Evolutionary conservation across 441 rosid genomes (phyloP).

Genomic region (Oxalis stricta): DNA sequence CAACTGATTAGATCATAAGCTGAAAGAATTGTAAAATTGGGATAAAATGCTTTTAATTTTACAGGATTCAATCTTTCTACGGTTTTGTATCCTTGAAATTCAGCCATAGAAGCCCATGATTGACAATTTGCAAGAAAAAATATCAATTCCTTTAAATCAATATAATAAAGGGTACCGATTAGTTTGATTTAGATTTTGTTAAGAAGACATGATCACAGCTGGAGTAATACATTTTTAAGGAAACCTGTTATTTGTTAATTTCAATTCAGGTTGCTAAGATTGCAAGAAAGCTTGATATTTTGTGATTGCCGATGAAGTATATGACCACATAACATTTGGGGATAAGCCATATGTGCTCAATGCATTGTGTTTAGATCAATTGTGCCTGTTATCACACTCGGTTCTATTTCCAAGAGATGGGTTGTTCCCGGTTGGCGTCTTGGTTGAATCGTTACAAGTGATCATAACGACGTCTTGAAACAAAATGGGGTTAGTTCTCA

Average conservation of each 20-base stretch:
- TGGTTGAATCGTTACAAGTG: slow-evolving; percentile 42
- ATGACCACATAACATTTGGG: slow-evolving; percentile 38
- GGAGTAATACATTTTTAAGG: not conserved
- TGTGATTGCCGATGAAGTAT: slow-evolving; percentile 66
- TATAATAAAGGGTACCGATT: too few relatives aligned
- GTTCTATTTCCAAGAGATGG: slow-evolving; percentile 66
- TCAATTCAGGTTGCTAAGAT: slow-evolving; percentile 36
- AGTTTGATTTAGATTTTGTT: too few relatives aligned
- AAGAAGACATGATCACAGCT: too few relatives aligned
- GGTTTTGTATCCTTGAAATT: not conserved
- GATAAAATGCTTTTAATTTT: too few relatives aligned
- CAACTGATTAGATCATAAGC: too few relatives aligned
- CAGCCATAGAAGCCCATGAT: too few relatives aligned
- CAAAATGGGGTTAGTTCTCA: slow-evolving; percentile 22
- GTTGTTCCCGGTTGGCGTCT: slow-evolving; percentile 58
- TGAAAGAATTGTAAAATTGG: too few relatives aligned
- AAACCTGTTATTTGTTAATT: not conserved
- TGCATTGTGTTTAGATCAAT: slow-evolving; percentile 41
- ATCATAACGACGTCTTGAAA: slow-evolving; percentile 29
- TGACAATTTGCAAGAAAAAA: too few relatives aligned
- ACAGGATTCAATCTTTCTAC: not conserved
- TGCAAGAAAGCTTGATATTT: slow-evolving; percentile 42
- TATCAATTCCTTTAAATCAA: too few relatives aligned
- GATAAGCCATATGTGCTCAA: slow-evolving; percentile 38
- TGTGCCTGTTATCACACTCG: slow-evolving; percentile 44